Conservation (phyloP, 179 eudicot genomes). For the Beta macrorhiza region DNA sequence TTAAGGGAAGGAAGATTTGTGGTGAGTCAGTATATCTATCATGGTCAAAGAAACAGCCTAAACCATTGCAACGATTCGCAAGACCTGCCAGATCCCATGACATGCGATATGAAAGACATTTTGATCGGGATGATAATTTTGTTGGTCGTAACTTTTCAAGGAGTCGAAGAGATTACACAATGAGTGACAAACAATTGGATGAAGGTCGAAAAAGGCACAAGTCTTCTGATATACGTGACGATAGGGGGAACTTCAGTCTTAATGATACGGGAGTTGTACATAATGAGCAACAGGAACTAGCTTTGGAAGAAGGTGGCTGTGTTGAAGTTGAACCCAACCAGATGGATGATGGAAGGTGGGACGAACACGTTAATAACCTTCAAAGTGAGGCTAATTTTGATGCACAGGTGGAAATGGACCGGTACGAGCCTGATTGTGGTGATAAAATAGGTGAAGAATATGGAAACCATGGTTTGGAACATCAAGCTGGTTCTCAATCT, state of each 20-base stretch:
- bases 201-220: constrained; percentile 23
- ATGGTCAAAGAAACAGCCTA: constrained; percentile 60
- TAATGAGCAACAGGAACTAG: constrained; percentile 19
- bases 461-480: constrained; percentile 17
- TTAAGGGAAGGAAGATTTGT: constrained; percentile 50
- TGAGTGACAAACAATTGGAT: constrained; percentile 26
- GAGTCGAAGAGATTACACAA: constrained; percentile 26
- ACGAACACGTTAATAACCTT: constrained; percentile 29
- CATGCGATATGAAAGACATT: constrained; percentile 31
- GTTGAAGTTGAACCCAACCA: constrained; percentile 18
- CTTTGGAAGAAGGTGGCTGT: constrained; percentile 20
- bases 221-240: constrained; percentile 27
- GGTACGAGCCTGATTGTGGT: constrained; percentile 48
- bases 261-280: constrained; percentile 16
- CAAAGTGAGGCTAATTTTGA: constrained; percentile 28
- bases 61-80: constrained; percentile 23
- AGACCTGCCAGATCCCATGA: constrained; percentile 28
- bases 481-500: constrained; percentile 22
- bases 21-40: constrained; percentile 47
- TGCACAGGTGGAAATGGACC: constrained; percentile 36
- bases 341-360: constrained; percentile 46
- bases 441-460: constrained; percentile 34
- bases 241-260: constrained; percentile 25
- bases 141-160: constrained; percentile 19
- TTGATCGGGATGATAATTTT: constrained; percentile 21